Evolutionary conservation across 176 grass and related monocot species (phyloP).

Genomic region (Eremochloa ophiuroides): DNA sequence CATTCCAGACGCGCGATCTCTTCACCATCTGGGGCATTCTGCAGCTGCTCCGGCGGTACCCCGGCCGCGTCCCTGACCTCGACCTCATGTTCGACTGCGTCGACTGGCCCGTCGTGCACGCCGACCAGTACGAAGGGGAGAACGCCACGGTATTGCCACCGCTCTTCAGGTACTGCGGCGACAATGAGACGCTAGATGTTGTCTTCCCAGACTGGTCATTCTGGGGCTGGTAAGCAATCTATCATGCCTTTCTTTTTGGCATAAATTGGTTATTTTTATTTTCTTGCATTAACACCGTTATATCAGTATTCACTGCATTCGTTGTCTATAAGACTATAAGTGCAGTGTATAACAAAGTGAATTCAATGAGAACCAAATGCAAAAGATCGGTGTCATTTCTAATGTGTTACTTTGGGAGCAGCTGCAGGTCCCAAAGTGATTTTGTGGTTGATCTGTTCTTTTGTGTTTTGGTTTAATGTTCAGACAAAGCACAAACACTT

Average conservation of each 20-base stretch:
- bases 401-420: not conserved
- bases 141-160: conserved; percentile 54
- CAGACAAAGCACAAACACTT: not conserved
- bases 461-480: conserved; percentile 5
- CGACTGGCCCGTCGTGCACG: conserved; percentile 55
- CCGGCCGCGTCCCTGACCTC: conserved; percentile 70
- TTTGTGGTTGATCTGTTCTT: not conserved
- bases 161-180: conserved; percentile 81
- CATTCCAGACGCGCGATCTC: conserved; percentile 70
- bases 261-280: not conserved
- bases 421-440: not conserved
- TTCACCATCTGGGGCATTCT: conserved; percentile 96
- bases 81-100: conserved; percentile 88
- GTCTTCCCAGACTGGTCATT: conserved; percentile 95
- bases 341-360: not conserved
- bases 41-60: conserved; percentile 75
- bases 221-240: conserved; percentile 90
- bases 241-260: not conserved
- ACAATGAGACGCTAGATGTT: conserved; percentile 65
- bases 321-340: no score
- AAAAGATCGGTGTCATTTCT: not conserved
- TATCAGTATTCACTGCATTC: not conserved
- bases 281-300: not conserved
- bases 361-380: not conserved
- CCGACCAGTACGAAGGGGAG: conserved; percentile 32